Percentiles rank a stretch among this genome's conserved stretches.
Evolutionary conservation across 768 basidiomycete genomes (phyloP).

Genomic region (Lactarius sanguifluus): DNA sequence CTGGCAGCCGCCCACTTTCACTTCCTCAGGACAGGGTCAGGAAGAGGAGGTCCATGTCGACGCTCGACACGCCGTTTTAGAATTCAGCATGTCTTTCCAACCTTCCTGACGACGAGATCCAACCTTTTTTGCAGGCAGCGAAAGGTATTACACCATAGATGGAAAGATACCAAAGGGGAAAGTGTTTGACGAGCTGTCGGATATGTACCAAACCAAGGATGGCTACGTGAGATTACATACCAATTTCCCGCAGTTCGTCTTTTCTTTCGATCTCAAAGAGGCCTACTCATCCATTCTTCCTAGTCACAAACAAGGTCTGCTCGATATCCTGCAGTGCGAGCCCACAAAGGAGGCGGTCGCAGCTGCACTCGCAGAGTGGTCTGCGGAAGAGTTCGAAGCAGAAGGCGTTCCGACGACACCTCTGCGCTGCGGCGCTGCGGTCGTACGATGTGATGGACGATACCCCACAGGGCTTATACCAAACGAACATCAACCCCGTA

Average conservation of each 20-base stretch:
- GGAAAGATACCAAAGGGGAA: conserved; percentile 35
- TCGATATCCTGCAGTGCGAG: conserved; percentile 28
- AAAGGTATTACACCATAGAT: conserved; percentile 51
- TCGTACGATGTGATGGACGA: conserved; percentile 50
- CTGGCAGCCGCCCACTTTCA: conserved; percentile 54
- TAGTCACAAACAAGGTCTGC: conserved; percentile 28
- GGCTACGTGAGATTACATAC: conserved; percentile 58
- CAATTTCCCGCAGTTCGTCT: conserved; percentile 59
- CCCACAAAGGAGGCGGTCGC: conserved; percentile 22
- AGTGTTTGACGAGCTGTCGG: conserved; percentile 52
- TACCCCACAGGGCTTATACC: conserved; percentile 48
- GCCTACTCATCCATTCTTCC: background rate
- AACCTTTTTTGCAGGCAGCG: conserved; percentile 42
- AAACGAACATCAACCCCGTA: conserved; percentile 45
- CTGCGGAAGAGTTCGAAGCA: conserved; percentile 26
- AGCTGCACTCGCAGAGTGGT: conserved; percentile 21
- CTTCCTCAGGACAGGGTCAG: conserved; percentile 45
- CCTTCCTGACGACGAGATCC: background rate
- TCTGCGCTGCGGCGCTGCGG: conserved; percentile 36
- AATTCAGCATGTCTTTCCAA: conserved; percentile 45
- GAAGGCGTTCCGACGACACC: conserved; percentile 20
- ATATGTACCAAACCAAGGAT: conserved; percentile 54
- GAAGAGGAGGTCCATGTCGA: conserved; percentile 52
- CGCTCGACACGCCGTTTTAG: conserved; percentile 55
- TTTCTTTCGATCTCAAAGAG: background rate